These are phyloP conservation scores for Blastobotrys arbuscula DNA, from an alignment of 1,139 yeast genomes.

Conservation along the genomic window DNA sequence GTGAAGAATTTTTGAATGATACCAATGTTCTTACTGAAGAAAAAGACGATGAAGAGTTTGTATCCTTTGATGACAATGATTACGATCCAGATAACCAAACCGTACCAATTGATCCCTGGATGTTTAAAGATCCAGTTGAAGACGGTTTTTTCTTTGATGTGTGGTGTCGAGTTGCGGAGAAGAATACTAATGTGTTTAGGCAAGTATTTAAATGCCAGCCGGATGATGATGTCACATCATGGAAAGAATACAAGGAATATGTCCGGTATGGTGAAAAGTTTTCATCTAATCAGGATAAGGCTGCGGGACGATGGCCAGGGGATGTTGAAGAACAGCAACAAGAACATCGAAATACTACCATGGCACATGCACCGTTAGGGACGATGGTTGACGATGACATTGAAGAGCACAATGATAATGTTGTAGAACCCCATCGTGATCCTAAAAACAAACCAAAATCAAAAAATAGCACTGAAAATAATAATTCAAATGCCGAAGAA, in stretches of 20 bases:
- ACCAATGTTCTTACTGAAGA: slow-evolving; percentile 11
- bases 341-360: slow-evolving; percentile 10
- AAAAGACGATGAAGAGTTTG: slow-evolving; percentile 7
- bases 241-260: slow-evolving; percentile 83
- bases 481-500: not conserved
- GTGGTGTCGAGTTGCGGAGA: slow-evolving; percentile 82
- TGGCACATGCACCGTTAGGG: slow-evolving; percentile 24
- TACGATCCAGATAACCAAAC: no score
- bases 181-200: slow-evolving; percentile 77
- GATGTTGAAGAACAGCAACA: slow-evolving; percentile 7
- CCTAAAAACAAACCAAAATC: not conserved
- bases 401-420: slow-evolving; percentile 1
- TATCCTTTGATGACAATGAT: no score
- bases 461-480: not conserved
- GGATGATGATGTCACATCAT: slow-evolving; percentile 76
- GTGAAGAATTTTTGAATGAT: not conserved
- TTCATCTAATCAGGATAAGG: slow-evolving; percentile 32
- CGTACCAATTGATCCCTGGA: slow-evolving; percentile 69
- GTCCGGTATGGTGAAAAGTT: slow-evolving; percentile 35
- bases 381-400: slow-evolving; percentile 13
- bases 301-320: slow-evolving; percentile 14
- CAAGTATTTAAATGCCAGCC: slow-evolving; percentile 93
- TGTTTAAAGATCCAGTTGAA: slow-evolving; percentile 78
- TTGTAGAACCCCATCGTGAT: not conserved
- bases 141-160: slow-evolving; percentile 75